These are phyloP conservation scores for Allium sativum DNA, from an alignment of 106 monocot species.

Conservation along the genomic window DNA sequence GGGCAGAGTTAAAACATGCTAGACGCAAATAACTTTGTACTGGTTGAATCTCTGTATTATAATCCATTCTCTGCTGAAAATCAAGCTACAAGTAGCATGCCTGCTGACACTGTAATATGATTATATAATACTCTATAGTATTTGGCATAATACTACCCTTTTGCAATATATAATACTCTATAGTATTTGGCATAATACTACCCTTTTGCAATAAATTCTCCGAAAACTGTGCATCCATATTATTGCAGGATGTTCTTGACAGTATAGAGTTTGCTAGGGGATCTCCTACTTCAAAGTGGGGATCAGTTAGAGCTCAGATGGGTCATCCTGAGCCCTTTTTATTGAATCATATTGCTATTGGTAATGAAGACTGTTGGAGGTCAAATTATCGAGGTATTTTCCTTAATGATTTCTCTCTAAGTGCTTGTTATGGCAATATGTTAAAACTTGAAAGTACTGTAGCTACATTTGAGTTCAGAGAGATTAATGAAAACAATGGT, in stretches of 20 bases:
- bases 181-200: too few species aligned
- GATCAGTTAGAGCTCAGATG: slow-evolving; percentile 68
- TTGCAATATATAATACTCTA: too few species aligned
- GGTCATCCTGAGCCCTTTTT: slow-evolving; percentile 80
- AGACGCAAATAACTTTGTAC: too few species aligned
- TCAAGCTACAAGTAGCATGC: too few species aligned
- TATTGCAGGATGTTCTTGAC: slow-evolving; percentile 54
- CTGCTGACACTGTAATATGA: too few species aligned
- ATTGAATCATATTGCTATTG: slow-evolving; percentile 72
- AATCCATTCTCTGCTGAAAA: too few species aligned
- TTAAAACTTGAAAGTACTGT: not conserved
- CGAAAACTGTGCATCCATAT: not conserved
- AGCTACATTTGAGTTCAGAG: not conserved
- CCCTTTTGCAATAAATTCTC: too few species aligned
- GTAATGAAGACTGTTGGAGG: slow-evolving; percentile 84
- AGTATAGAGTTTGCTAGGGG: slow-evolving; percentile 91
- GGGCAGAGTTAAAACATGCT: too few species aligned
- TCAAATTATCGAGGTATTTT: slow-evolving; percentile 60
- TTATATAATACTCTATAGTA: too few species aligned
- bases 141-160: too few species aligned
- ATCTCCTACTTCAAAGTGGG: slow-evolving; percentile 60
- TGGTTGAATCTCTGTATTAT: too few species aligned
- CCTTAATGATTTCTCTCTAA: not conserved
- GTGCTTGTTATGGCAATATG: not conserved
- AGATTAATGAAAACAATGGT: not conserved